phyloP scores from a whole-genome alignment of 768 basidiomycete species.

The Psilocybe azurescens region DNA sequence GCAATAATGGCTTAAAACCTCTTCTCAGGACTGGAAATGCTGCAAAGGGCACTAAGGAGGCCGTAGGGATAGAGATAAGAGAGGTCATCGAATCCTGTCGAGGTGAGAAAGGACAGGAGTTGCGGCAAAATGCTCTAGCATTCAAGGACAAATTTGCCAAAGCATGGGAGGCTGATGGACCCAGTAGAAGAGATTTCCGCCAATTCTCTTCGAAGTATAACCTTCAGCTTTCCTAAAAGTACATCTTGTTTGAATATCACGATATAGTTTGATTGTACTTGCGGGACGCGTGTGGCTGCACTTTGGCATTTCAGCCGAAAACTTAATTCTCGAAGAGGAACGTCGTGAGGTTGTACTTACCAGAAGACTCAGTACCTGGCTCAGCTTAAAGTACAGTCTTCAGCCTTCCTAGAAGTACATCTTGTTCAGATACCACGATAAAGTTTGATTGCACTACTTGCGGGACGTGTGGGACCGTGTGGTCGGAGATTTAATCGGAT shows the following conservation, averaged over 20 bases:
- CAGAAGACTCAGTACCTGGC: too few relatives aligned
- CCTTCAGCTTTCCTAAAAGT: not conserved
- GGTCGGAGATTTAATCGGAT: too few relatives aligned
- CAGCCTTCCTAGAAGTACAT: too few relatives aligned
- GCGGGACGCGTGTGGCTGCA: too few relatives aligned
- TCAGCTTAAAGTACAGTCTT: too few relatives aligned
- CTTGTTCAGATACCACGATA: too few relatives aligned
- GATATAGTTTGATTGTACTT: too few relatives aligned
- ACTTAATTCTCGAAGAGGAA: too few relatives aligned
- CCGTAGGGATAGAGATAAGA: not conserved
- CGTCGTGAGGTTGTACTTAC: too few relatives aligned
- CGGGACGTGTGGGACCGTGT: too few relatives aligned
- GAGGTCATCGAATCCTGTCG: not conserved
- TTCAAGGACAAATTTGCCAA: not conserved
- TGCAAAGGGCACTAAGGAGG: constrained; percentile 1
- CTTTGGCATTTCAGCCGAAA: too few relatives aligned
- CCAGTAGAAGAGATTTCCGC: not conserved
- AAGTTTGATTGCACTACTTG: too few relatives aligned
- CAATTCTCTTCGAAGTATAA: not conserved
- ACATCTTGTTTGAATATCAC: not conserved
- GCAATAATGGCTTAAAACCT: constrained; percentile 1
- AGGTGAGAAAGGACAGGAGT: not conserved
- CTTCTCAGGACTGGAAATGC: not conserved
- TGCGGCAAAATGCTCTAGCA: not conserved
- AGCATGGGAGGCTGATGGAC: constrained; percentile 3